phyloP scores from a whole-genome alignment of 1,284 basidiomycete genomes.

The Stereum hirsutum region DNA sequence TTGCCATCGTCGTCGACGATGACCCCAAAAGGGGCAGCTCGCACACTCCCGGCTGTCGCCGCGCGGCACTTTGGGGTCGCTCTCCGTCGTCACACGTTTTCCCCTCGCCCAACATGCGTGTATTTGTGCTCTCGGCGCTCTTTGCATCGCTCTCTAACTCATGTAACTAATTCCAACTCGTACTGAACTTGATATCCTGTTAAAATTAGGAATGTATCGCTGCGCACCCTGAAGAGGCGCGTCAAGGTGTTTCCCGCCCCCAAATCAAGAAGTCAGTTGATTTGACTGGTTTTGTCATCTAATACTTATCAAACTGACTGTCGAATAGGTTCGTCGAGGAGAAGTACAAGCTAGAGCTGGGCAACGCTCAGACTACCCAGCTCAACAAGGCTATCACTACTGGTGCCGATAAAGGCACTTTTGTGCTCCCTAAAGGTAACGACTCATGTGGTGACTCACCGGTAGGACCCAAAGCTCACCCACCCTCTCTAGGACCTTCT shows the following conservation, averaged over 20 bases:
- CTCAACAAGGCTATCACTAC: slow-evolving; percentile 74
- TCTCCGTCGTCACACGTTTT: slow-evolving; percentile 13
- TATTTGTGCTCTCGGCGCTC: slow-evolving; percentile 1
- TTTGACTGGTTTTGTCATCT: slow-evolving; percentile 3
- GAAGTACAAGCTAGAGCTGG: slow-evolving; percentile 73
- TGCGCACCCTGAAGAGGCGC: slow-evolving; percentile 68
- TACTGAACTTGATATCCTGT: no score
- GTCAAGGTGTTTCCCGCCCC: slow-evolving; percentile 81
- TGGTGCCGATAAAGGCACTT: slow-evolving; percentile 74
- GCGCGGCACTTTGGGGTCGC: slow-evolving; percentile 20
- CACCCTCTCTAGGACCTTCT: slow-evolving; percentile 40
- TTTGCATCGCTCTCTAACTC: slow-evolving; percentile 8
- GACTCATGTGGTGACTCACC: slow-evolving; percentile 6
- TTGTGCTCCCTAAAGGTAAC: slow-evolving; percentile 81
- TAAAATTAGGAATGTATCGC: slow-evolving; percentile 82
- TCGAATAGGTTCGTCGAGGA: slow-evolving; percentile 60
- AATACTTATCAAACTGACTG: slow-evolving; percentile 4
- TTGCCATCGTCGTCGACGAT: slow-evolving; percentile 6
- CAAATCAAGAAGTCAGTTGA: slow-evolving; percentile 80
- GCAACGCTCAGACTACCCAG: slow-evolving; percentile 71
- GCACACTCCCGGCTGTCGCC: slow-evolving; percentile 20
- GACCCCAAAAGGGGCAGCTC: slow-evolving; percentile 34
- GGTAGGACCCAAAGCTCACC: slow-evolving; percentile 2
- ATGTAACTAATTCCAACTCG: slow-evolving; percentile 9
- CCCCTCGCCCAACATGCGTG: slow-evolving; percentile 5